These are phyloP conservation scores for Beauveria sp. DNA, from an alignment of 2,329 filamentous ascomycete genomes.

Conservation along the genomic window DNA sequence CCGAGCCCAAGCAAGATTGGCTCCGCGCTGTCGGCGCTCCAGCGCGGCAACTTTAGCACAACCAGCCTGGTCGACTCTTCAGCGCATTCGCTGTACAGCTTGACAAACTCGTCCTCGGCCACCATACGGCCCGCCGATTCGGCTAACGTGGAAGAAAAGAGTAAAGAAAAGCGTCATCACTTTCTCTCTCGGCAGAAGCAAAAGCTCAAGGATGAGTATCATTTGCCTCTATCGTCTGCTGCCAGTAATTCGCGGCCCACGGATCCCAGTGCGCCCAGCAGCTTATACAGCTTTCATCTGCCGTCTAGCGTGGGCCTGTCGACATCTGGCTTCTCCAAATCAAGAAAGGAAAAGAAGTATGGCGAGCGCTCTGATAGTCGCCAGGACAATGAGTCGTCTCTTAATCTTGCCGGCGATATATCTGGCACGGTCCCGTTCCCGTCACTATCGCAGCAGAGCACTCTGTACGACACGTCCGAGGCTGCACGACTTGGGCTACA, in stretches of 20 bases:
- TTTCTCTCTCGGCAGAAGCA: constrained; percentile 74
- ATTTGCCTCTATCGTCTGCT: constrained; percentile 66
- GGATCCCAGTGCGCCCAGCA: constrained; percentile 66
- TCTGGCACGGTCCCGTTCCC: constrained; percentile 45
- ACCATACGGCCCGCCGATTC: constrained; percentile 60
- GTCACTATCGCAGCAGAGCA: constrained; percentile 34
- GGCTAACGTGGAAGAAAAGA: constrained; percentile 39
- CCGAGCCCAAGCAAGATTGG: constrained; percentile 67
- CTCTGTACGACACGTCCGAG: constrained; percentile 47
- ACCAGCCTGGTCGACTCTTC: constrained; percentile 59
- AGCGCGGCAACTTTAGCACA: constrained; percentile 62
- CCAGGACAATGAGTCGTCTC: constrained; percentile 44
- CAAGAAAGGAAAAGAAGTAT: constrained; percentile 78
- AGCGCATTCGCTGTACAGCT: constrained; percentile 59
- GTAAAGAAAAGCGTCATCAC: constrained; percentile 65
- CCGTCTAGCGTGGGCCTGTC: constrained; percentile 63
- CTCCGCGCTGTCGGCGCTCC: constrained; percentile 57
- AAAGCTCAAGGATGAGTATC: constrained; percentile 68
- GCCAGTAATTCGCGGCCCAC: constrained; percentile 69
- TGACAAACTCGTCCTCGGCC: constrained; percentile 68
- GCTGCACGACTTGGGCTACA: constrained; percentile 49
- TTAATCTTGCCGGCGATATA: constrained; percentile 39
- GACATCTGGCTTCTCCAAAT: constrained; percentile 65
- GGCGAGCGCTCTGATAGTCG: constrained; percentile 53
- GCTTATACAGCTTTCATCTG: constrained; percentile 70